Evolutionary conservation across 2,329 filamentous ascomycete genomes (phyloP).

Genomic region (Westerdykella aurantiaca): DNA sequence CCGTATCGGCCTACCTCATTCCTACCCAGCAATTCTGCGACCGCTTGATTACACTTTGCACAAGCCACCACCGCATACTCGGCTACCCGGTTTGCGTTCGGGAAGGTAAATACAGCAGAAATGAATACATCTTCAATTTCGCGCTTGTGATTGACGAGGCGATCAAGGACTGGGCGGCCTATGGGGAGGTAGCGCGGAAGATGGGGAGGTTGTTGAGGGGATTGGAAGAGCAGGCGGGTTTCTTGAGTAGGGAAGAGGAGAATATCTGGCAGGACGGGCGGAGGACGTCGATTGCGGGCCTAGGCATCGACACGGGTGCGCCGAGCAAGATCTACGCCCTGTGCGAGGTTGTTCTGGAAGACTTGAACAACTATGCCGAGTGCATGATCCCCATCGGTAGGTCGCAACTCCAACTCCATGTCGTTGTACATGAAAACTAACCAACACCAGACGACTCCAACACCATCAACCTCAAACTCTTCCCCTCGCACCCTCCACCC

Average conservation of each 20-base stretch:
- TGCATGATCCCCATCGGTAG: conserved; percentile 95
- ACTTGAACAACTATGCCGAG: conserved; percentile 94
- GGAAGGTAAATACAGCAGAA: conserved; percentile 75
- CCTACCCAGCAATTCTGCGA: conserved; percentile 94
- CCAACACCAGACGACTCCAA: conserved; percentile 69
- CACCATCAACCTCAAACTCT: conserved; percentile 93
- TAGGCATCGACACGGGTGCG: conserved; percentile 9
- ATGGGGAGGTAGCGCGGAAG: conserved; percentile 79
- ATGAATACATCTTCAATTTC: conserved; percentile 99
- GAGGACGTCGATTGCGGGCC: conserved; percentile 8
- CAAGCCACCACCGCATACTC: conserved; percentile 73
- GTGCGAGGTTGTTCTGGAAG: conserved; percentile 83
- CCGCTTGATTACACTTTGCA: conserved; percentile 70
- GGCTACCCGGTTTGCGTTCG: conserved; percentile 82
- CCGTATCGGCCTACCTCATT: conserved; percentile 87
- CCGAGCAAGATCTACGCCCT: conserved; percentile 57
- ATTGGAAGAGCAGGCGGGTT: conserved; percentile 86
- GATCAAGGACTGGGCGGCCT: conserved; percentile 64
- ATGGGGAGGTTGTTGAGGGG: conserved; percentile 80
- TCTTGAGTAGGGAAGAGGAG: conserved; percentile 60
- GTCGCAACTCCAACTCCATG: too few relatives aligned
- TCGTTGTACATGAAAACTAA: too few relatives aligned
- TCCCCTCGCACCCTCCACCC: conserved; percentile 73
- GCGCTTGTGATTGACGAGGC: conserved; percentile 71
- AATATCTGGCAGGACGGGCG: conserved; percentile 24